Evolutionary conservation across 2,329 filamentous ascomycete species (phyloP).

Genomic region (Botryosphaeria dothidea): DNA sequence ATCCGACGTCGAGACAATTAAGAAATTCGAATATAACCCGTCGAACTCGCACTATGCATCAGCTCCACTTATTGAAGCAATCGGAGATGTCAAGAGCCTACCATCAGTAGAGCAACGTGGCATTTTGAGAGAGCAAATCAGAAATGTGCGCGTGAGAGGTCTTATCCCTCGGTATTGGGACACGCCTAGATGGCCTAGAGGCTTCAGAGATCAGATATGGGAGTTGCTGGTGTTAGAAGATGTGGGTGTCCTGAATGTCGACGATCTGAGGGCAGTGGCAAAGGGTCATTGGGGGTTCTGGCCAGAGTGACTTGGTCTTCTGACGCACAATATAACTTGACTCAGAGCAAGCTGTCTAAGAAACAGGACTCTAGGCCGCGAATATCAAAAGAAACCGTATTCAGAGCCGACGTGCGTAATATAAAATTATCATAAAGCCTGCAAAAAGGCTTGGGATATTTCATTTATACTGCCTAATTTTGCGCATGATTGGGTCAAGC

Average conservation of each 20-base stretch:
- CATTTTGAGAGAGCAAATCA: conserved; percentile 26
- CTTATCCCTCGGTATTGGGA: conserved; percentile 30
- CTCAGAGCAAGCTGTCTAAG: no score
- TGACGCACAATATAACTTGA: background rate
- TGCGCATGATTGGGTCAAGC: background rate
- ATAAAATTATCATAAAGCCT: no score
- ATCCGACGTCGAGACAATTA: conserved; percentile 28
- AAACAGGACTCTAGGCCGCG: no score
- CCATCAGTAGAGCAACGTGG: background rate
- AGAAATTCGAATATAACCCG: conserved; percentile 25
- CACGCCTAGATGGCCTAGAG: conserved; percentile 29
- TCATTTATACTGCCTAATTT: background rate
- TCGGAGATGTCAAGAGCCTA: conserved; percentile 24
- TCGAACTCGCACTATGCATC: conserved; percentile 33
- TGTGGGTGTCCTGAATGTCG: conserved; percentile 29
- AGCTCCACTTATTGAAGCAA: conserved; percentile 25
- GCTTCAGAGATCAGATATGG: conserved; percentile 28
- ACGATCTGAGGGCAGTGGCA: conserved; percentile 20
- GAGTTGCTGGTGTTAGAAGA: conserved; percentile 23
- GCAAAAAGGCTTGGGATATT: no score
- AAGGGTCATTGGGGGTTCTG: background rate
- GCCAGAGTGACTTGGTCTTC: background rate
- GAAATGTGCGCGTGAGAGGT: conserved; percentile 25
- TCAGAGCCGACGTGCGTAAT: no score
- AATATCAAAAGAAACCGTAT: no score